Conservation (phyloP, 2,329 filamentous ascomycete genomes). For the Xylariaceae sp. region DNA sequence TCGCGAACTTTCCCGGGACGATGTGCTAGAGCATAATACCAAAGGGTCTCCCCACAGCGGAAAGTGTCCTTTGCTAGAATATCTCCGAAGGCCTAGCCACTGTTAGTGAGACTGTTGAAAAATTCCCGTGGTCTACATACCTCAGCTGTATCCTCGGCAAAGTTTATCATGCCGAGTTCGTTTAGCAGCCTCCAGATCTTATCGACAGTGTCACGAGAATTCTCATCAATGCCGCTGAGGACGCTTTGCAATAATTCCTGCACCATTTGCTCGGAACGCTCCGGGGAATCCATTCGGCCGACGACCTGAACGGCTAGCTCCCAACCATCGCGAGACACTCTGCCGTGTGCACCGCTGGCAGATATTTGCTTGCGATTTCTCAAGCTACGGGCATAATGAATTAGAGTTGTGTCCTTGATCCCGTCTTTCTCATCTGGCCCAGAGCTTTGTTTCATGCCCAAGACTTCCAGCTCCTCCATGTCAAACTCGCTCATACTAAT, state of each 20-base stretch:
- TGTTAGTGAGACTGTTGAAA: conserved; percentile 28
- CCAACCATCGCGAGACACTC: conserved; percentile 71
- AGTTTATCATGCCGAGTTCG: conserved; percentile 74
- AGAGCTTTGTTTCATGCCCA: conserved; percentile 63
- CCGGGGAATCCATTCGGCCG: conserved; percentile 75
- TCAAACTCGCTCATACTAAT: conserved; percentile 70
- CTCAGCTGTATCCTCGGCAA: conserved; percentile 81
- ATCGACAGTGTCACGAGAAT: conserved; percentile 73
- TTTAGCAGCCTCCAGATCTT: conserved; percentile 79
- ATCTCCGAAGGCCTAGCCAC: conserved; percentile 79
- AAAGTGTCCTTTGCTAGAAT: conserved; percentile 71
- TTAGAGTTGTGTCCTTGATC: conserved; percentile 78
- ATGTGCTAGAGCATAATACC: conserved; percentile 90
- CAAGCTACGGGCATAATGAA: conserved; percentile 72
- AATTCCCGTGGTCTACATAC: conserved; percentile 51
- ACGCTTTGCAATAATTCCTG: conserved; percentile 69
- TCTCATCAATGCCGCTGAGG: conserved; percentile 63
- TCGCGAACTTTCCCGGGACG: conserved; percentile 77
- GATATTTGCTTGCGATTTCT: conserved; percentile 57
- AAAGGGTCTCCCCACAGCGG: conserved; percentile 81
- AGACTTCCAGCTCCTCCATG: conserved; percentile 80
- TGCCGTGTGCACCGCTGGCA: conserved; percentile 35
- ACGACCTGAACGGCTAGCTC: conserved; percentile 84
- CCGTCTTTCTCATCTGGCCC: conserved; percentile 64
- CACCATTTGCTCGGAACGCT: conserved; percentile 73